These are phyloP conservation scores for Arabidopsis lyrata DNA, from an alignment of 441 rosid species.

Conservation along the genomic window DNA sequence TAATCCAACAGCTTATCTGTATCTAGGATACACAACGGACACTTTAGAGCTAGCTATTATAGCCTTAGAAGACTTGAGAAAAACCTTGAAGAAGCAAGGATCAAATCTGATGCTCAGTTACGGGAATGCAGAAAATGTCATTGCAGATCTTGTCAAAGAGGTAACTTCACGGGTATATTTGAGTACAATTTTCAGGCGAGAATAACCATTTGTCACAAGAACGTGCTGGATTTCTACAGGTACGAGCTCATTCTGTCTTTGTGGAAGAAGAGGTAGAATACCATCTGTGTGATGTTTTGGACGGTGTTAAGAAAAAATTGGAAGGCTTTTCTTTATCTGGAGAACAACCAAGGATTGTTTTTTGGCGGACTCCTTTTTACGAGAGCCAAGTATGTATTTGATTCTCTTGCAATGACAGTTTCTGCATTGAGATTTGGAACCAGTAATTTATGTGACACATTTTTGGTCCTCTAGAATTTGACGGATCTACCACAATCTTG, in stretches of 20 bases:
- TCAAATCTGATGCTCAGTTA: conserved; percentile 84
- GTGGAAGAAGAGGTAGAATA: conserved; percentile 86
- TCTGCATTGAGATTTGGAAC: neutral
- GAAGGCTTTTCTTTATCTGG: conserved; percentile 41
- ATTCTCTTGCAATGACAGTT: conserved; percentile 14
- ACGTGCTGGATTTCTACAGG: conserved; percentile 53
- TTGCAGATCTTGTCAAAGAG: conserved; percentile 66
- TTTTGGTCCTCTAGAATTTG: conserved; percentile 52
- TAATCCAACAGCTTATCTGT: conserved; percentile 27
- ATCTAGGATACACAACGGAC: conserved; percentile 82
- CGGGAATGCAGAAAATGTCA: conserved; percentile 73
- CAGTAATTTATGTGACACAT: conserved; percentile 15
- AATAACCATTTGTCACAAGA: conserved; percentile 23
- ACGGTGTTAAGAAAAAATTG: conserved; percentile 53
- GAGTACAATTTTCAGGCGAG: conserved; percentile 31
- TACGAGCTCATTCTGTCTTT: conserved; percentile 62
- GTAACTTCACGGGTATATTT: conserved; percentile 43
- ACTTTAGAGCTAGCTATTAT: conserved; percentile 69
- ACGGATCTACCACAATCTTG: conserved; percentile 65
- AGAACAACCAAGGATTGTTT: conserved; percentile 44
- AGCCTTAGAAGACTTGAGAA: conserved; percentile 72
- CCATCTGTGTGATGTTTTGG: conserved; percentile 52
- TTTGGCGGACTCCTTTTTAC: conserved; percentile 86
- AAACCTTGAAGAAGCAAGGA: conserved; percentile 62
- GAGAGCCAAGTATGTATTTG: conserved; percentile 59